These are phyloP conservation scores for Phytopythium kandeliae DNA, from an alignment of 352 stramenopile genomes.

Conservation along the genomic window DNA sequence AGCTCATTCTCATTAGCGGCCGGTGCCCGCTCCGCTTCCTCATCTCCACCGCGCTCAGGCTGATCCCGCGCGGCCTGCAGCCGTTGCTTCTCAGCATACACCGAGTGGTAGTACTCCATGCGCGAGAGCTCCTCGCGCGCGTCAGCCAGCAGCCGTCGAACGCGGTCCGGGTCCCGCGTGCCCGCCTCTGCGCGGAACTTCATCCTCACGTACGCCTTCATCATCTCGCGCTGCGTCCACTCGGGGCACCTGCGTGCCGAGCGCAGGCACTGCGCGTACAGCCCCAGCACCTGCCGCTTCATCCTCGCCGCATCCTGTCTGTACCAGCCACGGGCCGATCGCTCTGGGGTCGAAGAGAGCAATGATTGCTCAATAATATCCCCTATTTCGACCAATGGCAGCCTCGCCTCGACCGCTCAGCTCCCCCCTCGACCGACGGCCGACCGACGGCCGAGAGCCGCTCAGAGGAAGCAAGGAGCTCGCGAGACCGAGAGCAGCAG, in stretches of 20 bases:
- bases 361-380: constrained; percentile 15
- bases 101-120: constrained; percentile 86
- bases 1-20: constrained; percentile 7
- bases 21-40: neutral
- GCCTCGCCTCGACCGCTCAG: no score
- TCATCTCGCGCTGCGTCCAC: constrained; percentile 81
- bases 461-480: neutral
- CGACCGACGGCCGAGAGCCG: constrained; percentile 4
- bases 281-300: constrained; percentile 33
- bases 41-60: neutral
- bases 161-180: constrained; percentile 44
- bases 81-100: constrained; percentile 65
- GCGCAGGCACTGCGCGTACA: constrained; percentile 73
- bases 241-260: constrained; percentile 68
- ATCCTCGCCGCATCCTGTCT: constrained; percentile 6
- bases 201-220: constrained; percentile 73
- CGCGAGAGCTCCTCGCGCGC: constrained; percentile 69
- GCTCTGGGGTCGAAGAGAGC: no score
- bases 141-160: constrained; percentile 52
- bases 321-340: no score
- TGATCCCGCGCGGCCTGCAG: constrained; percentile 9
- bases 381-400: constrained; percentile 15
- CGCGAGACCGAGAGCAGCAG: neutral
- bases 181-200: constrained; percentile 64
- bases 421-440: no score